Evolutionary conservation across 768 basidiomycete species (phyloP), one percentile per base, ranked within the genome.

Genomic region (Tubosaeta sp.): DNA sequence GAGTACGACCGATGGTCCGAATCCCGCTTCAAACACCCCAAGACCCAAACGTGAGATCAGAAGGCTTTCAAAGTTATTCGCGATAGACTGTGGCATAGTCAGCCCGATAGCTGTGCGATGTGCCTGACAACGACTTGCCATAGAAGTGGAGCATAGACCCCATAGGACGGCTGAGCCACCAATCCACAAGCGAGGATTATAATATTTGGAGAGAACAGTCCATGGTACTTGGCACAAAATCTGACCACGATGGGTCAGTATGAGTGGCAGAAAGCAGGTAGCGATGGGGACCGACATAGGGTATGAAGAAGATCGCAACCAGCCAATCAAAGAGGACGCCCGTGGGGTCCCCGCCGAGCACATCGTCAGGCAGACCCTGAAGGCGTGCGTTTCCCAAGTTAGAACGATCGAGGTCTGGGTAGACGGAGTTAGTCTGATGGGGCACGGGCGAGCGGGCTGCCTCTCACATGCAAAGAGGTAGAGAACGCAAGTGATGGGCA

Each of bases 361-460:
- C 70, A 54, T 90, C 85, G 35, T 79, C 64, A 4, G 84, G 78
- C 12, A 91, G 69, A 11, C 86, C 84, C 69, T 86, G 86, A 35
- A 90, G 71, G 46, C 88, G 78, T 43, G 89, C 89, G 63, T 91
- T 91, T 14, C 88, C 89, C 38, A 90, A 63, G 63, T 90, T 90
- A 0, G 85, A 83, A 49, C 90, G 80, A 65, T 91, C 89, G 46
- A 92, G 74, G 64, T 83, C 68, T 71, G 45, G 33, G 49, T 17
- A 31, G 14, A 46, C 33, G 17, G 29, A 14, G 16, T 32, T 9
- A 14, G 46, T 51, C 42, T 51, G 41, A 44, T 12, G 7, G 10
- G n/a, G 14, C 33, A 17, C 5, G 17, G 26, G 10, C 9, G 14
- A 33, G 5, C 45, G 46, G 14, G 38, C 43, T 27, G n/a, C n/a